Evolutionary conservation across 495 filamentous ascomycete genomes (phyloP).

Genomic region (Paragyromitra xinjiangensis): DNA sequence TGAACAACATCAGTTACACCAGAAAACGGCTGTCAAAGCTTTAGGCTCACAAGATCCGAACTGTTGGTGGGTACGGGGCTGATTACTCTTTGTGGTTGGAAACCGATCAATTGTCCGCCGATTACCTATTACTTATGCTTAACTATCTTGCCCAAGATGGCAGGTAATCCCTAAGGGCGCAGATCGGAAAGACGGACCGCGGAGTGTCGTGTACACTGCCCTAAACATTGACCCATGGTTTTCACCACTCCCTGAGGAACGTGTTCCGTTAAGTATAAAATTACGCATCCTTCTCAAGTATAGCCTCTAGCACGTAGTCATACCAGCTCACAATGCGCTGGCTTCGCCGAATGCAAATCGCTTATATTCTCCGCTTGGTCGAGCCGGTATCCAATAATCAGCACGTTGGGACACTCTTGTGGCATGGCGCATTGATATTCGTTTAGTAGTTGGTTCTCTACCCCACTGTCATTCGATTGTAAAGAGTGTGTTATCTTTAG

Average conservation of each 20-base stretch:
- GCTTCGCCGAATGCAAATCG: too few species aligned
- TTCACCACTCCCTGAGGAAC: background rate
- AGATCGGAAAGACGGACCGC: background rate
- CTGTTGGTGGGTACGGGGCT: background rate
- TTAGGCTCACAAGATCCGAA: background rate
- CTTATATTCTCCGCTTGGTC: too few species aligned
- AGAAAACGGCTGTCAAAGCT: background rate
- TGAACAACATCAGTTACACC: too few species aligned
- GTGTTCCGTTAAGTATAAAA: background rate
- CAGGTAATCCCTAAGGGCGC: background rate
- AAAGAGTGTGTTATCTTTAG: too few species aligned
- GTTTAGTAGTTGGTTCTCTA: too few species aligned
- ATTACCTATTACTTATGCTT: slow-evolving; percentile 1
- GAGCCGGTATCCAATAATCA: too few species aligned
- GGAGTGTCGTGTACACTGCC: background rate
- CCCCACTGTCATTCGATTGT: too few species aligned
- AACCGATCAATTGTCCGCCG: background rate
- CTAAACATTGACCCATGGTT: background rate
- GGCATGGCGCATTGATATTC: too few species aligned
- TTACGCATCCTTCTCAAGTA: background rate
- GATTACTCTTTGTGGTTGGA: background rate
- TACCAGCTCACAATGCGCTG: too few species aligned
- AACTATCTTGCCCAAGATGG: background rate
- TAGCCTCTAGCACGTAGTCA: too few species aligned
- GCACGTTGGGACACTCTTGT: too few species aligned